Evolutionary conservation across 345 rosid species (phyloP).

Genomic region (Salix purpurea): DNA sequence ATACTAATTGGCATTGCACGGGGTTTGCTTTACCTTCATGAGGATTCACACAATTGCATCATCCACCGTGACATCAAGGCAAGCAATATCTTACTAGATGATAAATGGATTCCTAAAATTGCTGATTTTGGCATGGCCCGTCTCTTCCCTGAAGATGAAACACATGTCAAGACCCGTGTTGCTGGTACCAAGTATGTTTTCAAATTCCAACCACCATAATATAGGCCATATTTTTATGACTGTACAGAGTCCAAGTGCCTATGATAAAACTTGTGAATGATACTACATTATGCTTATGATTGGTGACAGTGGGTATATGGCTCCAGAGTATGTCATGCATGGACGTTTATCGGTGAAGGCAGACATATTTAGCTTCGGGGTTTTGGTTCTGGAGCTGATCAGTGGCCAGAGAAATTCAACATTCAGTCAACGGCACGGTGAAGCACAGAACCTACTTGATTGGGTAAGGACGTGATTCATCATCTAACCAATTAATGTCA

Average conservation of each 20-base stretch:
- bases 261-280: neutral
- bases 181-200: constrained; percentile 89
- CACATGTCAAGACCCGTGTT: constrained; percentile 85
- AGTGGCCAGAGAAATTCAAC: constrained; percentile 73
- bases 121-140: constrained; percentile 99
- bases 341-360: constrained; percentile 77
- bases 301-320: constrained; percentile 86
- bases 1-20: constrained; percentile 75
- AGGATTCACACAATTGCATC: constrained; percentile 73
- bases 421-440: constrained; percentile 38
- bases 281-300: constrained; percentile 7
- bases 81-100: constrained; percentile 85
- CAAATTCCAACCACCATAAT: neutral
- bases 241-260: neutral
- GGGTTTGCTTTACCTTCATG: constrained; percentile 90
- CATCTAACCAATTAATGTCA: neutral
- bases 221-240: neutral
- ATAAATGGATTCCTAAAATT: constrained; percentile 93
- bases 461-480: constrained; percentile 55
- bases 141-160: constrained; percentile 85
- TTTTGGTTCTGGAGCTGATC: constrained; percentile 77
- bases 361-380: constrained; percentile 96
- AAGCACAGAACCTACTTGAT: constrained; percentile 70
- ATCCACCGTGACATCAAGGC: constrained; percentile 97
- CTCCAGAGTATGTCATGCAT: constrained; percentile 91